Base-by-base conservation (phyloP, 1,284 basidiomycete species). In the Porodaedalea pini region DNA sequence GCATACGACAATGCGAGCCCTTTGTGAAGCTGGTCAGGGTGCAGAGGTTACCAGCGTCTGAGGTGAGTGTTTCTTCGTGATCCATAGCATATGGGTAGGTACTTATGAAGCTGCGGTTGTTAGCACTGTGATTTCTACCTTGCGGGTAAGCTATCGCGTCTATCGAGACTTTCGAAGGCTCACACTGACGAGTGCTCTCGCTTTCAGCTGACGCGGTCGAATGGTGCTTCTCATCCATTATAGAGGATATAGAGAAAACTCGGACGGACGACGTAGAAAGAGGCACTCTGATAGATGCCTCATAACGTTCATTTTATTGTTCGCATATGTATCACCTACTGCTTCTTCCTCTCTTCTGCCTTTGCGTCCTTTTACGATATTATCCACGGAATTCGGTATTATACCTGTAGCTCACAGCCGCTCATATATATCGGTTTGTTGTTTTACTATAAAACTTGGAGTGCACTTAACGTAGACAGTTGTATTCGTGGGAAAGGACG, bases 141-240 rank as follows among this genome's bases (percentile, higher is more conserved):
- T 8, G 59, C 53, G 13, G 57, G 62, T 59, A 21, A 32, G 54
- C 27, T 15, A n/a, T 19, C 2, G 21, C 4, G 10, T 4, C n/a
- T 1, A n/a, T 48, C 4, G 2, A 8, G 10, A 41, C 15, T 13
- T 47, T 13, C 11, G 21, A 17, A 15, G 25, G 32, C 50, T n/a
- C 13, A 15, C n/a, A n/a, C 7, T 21, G 75, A 79, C 60, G 76
- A 75, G 21, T 41, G 5, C 21, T n/a, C 59, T 76, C 75, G 61
- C 79, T 79, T 78, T 77, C 78, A 2, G 79, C 79, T 1, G 80
- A 83, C 65, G 80, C 82, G 4, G 81, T 83, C 13, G 82, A 84
- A 65, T 79, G 80, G 74, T 79, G 77, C 57, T 78, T 74, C 63
- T 62, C 67, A 31, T 71, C 70, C 17, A 70, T 76, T 51, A 57